Evolutionary conservation across 164 flowering plant genomes (phyloP).

Genomic region (Vitis cinerea): DNA sequence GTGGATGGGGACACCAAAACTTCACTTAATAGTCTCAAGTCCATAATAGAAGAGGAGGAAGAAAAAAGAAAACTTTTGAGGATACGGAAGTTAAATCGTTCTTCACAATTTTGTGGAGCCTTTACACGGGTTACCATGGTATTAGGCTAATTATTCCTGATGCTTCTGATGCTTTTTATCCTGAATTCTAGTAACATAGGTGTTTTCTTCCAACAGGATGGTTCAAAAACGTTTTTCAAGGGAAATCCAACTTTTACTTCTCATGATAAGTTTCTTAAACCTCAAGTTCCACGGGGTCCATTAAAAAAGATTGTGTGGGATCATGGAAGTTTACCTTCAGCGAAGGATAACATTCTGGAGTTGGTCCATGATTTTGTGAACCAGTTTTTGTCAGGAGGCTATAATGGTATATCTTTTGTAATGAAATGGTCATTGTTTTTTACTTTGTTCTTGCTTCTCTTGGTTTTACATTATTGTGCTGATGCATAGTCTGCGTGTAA

Average conservation of each 20-base stretch:
- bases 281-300: conserved; percentile 55
- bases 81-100: conserved; percentile 39
- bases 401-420: conserved; percentile 58
- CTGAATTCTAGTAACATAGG: conserved; percentile 1
- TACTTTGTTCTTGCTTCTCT: background rate
- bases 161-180: background rate
- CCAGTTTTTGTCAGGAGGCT: conserved; percentile 84
- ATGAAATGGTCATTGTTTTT: conserved; percentile 2
- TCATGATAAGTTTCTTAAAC: conserved; percentile 37
- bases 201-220: conserved; percentile 61
- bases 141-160: conserved; percentile 14
- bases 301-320: conserved; percentile 64
- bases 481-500: conserved; percentile 13
- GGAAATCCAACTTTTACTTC: conserved; percentile 62
- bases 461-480: background rate
- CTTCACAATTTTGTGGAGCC: conserved; percentile 80
- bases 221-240: conserved; percentile 70
- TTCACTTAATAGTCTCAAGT: conserved; percentile 54
- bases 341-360: conserved; percentile 46
- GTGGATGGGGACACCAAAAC: conserved; percentile 40
- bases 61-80: conserved; percentile 54
- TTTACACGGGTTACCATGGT: conserved; percentile 77
- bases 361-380: conserved; percentile 64
- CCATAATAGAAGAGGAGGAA: conserved; percentile 76
- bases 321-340: conserved; percentile 46